Base-by-base conservation (phyloP, 345 rosid species). In the Populus davidiana region DNA sequence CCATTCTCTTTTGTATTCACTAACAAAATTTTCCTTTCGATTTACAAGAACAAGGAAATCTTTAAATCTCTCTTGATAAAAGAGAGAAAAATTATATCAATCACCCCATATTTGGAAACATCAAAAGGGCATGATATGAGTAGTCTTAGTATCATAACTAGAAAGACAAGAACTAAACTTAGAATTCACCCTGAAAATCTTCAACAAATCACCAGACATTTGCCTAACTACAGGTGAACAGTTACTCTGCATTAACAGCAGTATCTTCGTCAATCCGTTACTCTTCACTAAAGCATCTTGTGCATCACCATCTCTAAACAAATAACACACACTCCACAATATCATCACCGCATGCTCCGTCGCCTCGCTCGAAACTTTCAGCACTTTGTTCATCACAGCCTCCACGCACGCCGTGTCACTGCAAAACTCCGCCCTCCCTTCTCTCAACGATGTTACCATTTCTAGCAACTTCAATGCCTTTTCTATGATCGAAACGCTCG, bases 91-190 rank as follows among this genome's bases (percentile, higher is more conserved):
- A 59, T n/a, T 10, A 59, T 59, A 10, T n/a, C 64, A 10, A n/a
- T n/a, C 29, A n/a, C 5, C 2, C 64, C 29, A 10, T n/a, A n/a
- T 3, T 56, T 56, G 62, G 14, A 23, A 59, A 59, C 16, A 76
- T 94, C 94, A 95, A 79, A 90, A 92, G 50, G 99, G 99, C 86
- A 86, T 92, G 63, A 95, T 92, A 82, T 93, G 99, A 71, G 96
- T 95, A 39, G 98, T 91, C 72, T 92, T 91, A 20, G 99, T 95
- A n/a, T 92, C 88, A 71, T 95, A 95, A 78, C 91, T 81, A 29
- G 93, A 72, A 52, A 92, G 86, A 43, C 87, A 88, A 25, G 88
- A 87, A 21, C 23, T 41, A 0, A 13, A 59, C 75, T 86, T 82
- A 18, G 87, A 88, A 78, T 86, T 85, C 50, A 85, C 78, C 81